Evolutionary conservation across 345 rosid genomes (phyloP).

Genomic region (Eucalyptus cloeziana): DNA sequence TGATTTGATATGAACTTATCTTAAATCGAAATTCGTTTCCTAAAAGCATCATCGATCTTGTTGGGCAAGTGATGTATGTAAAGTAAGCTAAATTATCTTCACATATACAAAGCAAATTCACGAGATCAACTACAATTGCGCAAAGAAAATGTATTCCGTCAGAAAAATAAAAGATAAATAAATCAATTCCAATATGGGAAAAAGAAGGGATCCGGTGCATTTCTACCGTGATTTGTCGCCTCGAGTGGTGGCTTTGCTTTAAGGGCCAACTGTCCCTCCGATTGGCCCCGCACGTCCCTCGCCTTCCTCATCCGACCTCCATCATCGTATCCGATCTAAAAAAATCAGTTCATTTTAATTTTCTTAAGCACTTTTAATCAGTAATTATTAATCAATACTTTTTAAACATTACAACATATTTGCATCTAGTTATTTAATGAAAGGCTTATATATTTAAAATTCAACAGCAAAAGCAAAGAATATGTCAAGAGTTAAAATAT

Average conservation of each 20-base stretch:
- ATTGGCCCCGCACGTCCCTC: not conserved
- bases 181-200: too few relatives aligned
- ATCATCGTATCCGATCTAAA: too few relatives aligned
- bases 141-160: too few relatives aligned
- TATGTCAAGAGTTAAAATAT: not conserved
- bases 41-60: too few relatives aligned
- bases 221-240: not conserved
- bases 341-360: not conserved
- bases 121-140: too few relatives aligned
- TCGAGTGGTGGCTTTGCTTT: not conserved
- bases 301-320: not conserved
- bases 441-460: not conserved
- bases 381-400: not conserved
- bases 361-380: not conserved
- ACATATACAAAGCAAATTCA: accelerated
- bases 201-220: not conserved
- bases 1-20: too few relatives aligned
- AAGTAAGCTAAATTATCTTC: too few relatives aligned
- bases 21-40: accelerated
- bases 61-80: too few relatives aligned
- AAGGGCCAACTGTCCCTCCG: not conserved
- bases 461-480: not conserved
- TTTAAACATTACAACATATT: not conserved
- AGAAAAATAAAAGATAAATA: too few relatives aligned
- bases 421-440: accelerated